A percentile compares a stretch with the other conserved stretches of the same genome.
These are phyloP conservation scores for Triadica sebifera DNA, from an alignment of 345 rosid species.

Conservation along the genomic window DNA sequence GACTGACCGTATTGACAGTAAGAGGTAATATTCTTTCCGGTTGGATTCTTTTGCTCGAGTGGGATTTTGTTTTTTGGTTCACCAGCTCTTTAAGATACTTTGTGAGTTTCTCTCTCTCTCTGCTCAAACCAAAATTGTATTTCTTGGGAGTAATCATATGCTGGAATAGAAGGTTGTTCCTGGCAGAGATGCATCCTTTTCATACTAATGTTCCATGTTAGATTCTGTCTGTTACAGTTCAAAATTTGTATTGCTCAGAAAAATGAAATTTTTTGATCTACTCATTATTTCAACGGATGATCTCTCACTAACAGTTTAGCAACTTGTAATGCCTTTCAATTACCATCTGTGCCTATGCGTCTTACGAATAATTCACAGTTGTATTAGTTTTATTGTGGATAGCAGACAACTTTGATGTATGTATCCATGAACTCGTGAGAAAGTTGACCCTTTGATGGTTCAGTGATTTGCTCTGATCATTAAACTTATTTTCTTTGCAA, in stretches of 20 bases:
- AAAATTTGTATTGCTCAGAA: constrained; percentile 8
- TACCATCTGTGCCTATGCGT: not conserved
- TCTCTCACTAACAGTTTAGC: not conserved
- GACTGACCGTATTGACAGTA: constrained; percentile 38
- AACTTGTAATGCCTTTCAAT: not conserved
- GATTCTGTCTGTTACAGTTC: constrained; percentile 12
- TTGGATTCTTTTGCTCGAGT: constrained; percentile 31
- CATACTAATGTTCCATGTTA: constrained; percentile 11
- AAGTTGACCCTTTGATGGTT: not conserved
- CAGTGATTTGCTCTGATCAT: not conserved
- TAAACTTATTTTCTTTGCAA: not conserved
- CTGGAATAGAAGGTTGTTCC: constrained; percentile 28
- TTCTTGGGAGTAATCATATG: constrained; percentile 29
- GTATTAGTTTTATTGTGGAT: not conserved
- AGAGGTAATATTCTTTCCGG: constrained; percentile 29
- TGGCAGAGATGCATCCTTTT: constrained; percentile 23
- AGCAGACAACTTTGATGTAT: not conserved
- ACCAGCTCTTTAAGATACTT: constrained; percentile 19
- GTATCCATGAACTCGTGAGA: not conserved
- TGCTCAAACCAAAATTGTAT: constrained; percentile 18
- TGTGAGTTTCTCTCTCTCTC: constrained; percentile 11
- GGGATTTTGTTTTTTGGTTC: constrained; percentile 23
- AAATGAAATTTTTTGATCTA: constrained; percentile 4
- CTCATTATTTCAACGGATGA: not conserved
- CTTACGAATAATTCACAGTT: not conserved